Conservation (phyloP, 352 stramenopile species). For the Globisporangium barbulae region DNA sequence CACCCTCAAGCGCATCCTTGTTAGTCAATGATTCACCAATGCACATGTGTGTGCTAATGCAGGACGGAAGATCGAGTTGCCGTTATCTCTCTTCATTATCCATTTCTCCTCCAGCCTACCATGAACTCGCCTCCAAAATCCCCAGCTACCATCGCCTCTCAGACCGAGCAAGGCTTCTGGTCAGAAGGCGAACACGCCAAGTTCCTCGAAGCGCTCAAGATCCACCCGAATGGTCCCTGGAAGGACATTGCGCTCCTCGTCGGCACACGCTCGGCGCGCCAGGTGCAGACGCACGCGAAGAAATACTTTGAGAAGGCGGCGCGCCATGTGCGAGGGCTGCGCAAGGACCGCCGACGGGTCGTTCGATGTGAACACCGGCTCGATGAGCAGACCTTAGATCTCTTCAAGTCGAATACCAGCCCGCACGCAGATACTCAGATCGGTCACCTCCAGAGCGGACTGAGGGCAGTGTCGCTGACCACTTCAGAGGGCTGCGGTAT, state of each 20-base stretch:
- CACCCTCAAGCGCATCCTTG: no score
- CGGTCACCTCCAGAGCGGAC: not conserved
- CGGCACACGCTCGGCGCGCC: conserved; percentile 42
- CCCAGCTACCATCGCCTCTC: no score
- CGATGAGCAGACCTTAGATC: conserved; percentile 27
- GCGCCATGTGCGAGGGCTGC: conserved; percentile 45
- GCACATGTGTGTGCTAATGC: no score
- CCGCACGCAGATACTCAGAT: not conserved
- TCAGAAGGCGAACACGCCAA: conserved; percentile 33
- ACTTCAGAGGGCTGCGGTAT: no score
- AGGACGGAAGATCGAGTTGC: no score
- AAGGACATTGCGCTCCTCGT: conserved; percentile 27
- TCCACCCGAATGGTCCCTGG: conserved; percentile 29
- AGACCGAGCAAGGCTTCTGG: conserved; percentile 14
- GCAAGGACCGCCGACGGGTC: conserved; percentile 53
- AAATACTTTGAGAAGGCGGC: conserved; percentile 77
- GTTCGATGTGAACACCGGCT: conserved; percentile 53
- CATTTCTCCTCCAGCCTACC: no score
- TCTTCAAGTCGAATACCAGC: conserved; percentile 10
- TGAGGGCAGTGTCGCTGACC: not conserved
- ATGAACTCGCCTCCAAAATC: no score
- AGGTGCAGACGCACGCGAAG: conserved; percentile 59
- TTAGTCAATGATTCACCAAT: no score
- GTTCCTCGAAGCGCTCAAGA: conserved; percentile 28
- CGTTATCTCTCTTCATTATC: no score